These are phyloP conservation scores for Pneumocystis canis DNA, from an alignment of 1,139 yeast genomes.

Conservation along the genomic window DNA sequence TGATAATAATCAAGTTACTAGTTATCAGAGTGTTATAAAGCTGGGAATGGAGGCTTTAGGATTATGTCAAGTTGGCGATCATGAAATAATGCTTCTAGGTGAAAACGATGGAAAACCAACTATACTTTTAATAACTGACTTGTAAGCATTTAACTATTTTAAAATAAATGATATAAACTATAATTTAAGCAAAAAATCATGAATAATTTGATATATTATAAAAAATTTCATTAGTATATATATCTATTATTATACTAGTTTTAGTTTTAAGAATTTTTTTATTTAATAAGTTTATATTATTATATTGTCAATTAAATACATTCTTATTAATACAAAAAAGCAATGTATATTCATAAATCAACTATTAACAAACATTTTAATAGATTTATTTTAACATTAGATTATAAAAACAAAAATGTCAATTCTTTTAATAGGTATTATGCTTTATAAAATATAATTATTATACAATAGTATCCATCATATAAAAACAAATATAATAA, in stretches of 20 bases:
- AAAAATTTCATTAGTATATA: neutral
- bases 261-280: no score
- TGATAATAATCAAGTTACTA: neutral
- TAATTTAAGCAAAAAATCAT: no score
- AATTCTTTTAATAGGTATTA: no score
- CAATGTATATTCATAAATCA: no score
- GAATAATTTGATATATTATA: no score
- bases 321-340: no score
- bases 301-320: no score
- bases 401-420: neutral
- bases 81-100: neutral
- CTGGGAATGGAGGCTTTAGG: neutral
- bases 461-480: neutral
- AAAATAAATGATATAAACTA: no score
- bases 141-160: neutral
- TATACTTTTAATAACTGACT: neutral
- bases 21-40: neutral
- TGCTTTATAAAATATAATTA: neutral
- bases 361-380: no score
- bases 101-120: neutral
- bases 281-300: neutral
- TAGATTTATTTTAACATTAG: no score
- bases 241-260: neutral
- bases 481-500: neutral
- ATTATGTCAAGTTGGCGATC: neutral